Evolutionary conservation across 148 eudicot species (phyloP), one percentile per base, ranked within the genome.

Genomic region (Beta vulgaris): DNA sequence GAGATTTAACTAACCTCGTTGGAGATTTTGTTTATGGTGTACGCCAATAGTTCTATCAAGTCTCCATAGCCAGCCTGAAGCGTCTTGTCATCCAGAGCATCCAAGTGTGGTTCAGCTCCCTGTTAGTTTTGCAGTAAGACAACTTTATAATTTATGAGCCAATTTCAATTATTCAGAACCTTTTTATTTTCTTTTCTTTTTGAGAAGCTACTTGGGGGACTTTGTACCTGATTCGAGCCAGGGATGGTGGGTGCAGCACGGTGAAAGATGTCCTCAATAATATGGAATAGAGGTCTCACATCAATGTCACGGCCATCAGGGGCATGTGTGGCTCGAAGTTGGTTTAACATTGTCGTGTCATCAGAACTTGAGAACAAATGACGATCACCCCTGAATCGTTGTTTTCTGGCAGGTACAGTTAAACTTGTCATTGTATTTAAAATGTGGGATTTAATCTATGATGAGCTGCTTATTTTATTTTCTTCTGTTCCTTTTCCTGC

Each of bases 261-360:
- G 74, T 78, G 74, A 57, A 92, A 42, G 76, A 90, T 85, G 46
- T 92, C 90, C 82, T 92, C 92, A 13, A 90, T 68, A 60, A 92
- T 82, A 69, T 75, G 79, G 40, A 92, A 85, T 36, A 92, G 77
- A 14, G 88, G 86, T 72, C 73, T 83, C 42, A 87, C 87, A 64
- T 90, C 88, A 70, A 87, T 73, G 26, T 87, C 91, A 8, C 87
- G 88, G 42, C 88, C 87, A 59, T 90, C 97, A 3, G 91, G 94
- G 43, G 87, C 75, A 73, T 90, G 97, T 34, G 88, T 85, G 3
- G 79, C 82, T 39, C 73, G 76, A 25, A 92, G 84, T 64, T 90
- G 91, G 84, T 79, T 92, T 78, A 85, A 73, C 91, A 90, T 84
- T 48, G 86, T 86, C 43, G 51, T 83, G 68, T 92, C 97, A 43